Percentiles rank a stretch among this genome's conserved stretches.
phyloP scores from a whole-genome alignment of 202 grass and related monocot genomes.

The Setaria viridis region DNA sequence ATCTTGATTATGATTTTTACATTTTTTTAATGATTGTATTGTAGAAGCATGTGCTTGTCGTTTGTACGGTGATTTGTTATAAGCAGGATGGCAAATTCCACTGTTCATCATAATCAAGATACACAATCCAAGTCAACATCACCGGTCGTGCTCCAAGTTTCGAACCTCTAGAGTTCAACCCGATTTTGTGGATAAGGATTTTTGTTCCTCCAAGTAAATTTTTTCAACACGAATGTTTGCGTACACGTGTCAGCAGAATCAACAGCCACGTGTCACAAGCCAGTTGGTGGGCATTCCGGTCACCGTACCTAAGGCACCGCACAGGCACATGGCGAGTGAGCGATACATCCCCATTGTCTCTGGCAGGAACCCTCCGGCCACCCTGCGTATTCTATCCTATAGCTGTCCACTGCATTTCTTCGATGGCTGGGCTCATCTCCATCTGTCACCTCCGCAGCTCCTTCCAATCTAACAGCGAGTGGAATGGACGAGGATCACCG shows the following conservation, averaged over 20 bases:
- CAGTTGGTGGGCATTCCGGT: background rate
- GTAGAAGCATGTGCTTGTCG: background rate
- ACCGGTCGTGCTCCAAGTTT: background rate
- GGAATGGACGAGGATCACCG: too few relatives aligned
- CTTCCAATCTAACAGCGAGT: too few relatives aligned
- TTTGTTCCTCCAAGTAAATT: background rate
- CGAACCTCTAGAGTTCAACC: background rate
- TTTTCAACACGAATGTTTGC: background rate
- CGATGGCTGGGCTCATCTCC: too few relatives aligned
- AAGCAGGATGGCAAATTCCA: background rate
- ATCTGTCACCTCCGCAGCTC: too few relatives aligned
- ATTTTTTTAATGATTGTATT: background rate
- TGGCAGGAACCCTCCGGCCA: too few relatives aligned
- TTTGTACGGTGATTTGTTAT: constrained; percentile 4
- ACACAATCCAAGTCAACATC: background rate
- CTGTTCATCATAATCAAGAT: background rate
- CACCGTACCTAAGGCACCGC: too few relatives aligned
- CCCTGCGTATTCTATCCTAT: too few relatives aligned
- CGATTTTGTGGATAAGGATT: background rate
- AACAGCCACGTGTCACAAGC: background rate
- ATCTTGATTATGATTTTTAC: background rate
- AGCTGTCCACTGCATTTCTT: too few relatives aligned
- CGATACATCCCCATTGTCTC: too few relatives aligned
- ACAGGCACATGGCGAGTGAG: too few relatives aligned
- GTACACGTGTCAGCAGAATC: background rate